A percentile compares a stretch with the other conserved stretches of the same genome.
Evolutionary conservation across 306 rosid genomes (phyloP).

Genomic region (Acacia confusa): DNA sequence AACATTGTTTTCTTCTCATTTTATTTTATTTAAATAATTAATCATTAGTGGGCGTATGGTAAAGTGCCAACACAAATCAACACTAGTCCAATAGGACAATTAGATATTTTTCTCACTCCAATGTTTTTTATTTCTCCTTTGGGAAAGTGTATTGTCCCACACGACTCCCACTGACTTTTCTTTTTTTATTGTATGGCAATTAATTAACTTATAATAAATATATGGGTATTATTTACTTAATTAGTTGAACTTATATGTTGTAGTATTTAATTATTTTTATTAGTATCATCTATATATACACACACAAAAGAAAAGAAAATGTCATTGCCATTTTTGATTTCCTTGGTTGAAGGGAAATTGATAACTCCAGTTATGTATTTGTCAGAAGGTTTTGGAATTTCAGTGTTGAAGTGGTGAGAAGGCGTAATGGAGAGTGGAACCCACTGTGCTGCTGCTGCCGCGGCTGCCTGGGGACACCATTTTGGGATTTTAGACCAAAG

Average conservation of each 20-base stretch:
- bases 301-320: neutral
- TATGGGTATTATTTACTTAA: neutral
- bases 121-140: conserved; percentile 24
- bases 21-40: neutral
- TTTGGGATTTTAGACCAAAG: neutral
- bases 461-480: neutral
- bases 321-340: neutral
- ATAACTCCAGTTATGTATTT: neutral
- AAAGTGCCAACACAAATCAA: conserved; percentile 17
- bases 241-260: neutral
- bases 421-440: neutral
- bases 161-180: neutral
- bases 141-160: conserved; percentile 32
- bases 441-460: neutral
- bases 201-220: neutral
- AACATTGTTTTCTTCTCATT: neutral
- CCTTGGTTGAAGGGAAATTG: neutral
- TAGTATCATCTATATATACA: neutral
- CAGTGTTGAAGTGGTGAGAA: neutral
- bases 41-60: conserved; percentile 10
- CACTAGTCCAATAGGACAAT: conserved; percentile 2
- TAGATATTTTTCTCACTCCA: conserved; percentile 43
- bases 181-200: neutral
- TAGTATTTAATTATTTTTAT: neutral
- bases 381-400: neutral